Conservation (phyloP, 108 stramenopile species). For the Bacterosira constricta region DNA sequence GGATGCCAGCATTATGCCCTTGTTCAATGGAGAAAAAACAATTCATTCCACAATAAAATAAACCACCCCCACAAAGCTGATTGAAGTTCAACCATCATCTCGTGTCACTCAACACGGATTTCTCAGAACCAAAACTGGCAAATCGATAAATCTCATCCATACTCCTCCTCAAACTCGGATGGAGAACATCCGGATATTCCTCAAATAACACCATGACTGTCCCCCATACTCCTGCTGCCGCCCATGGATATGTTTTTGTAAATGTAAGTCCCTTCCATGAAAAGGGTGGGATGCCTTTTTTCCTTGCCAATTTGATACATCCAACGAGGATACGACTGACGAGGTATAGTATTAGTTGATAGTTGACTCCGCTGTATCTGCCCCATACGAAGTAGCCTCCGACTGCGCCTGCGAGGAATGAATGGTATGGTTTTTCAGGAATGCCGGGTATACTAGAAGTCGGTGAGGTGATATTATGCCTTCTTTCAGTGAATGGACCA, state of each 20-base stretch:
- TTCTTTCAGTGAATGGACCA: constrained; percentile 50
- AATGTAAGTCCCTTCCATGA: constrained; percentile 38
- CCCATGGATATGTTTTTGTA: constrained; percentile 54
- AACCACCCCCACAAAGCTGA: too few relatives aligned
- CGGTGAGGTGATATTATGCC: neutral
- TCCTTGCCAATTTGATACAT: constrained; percentile 47
- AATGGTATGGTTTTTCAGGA: constrained; percentile 74
- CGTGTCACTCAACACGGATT: too few relatives aligned
- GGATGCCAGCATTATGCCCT: too few relatives aligned
- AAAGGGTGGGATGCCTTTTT: constrained; percentile 57
- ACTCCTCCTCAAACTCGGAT: constrained; percentile 73
- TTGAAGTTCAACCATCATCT: too few relatives aligned
- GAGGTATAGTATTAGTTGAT: constrained; percentile 83
- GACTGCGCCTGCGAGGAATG: constrained; percentile 75
- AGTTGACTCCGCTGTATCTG: constrained; percentile 71
- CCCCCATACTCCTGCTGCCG: constrained; percentile 78
- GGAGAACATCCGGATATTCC: constrained; percentile 77
- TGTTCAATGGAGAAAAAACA: too few relatives aligned
- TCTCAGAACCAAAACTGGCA: constrained; percentile 19
- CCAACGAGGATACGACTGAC: constrained; percentile 79
- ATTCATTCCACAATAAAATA: too few relatives aligned
- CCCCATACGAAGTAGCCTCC: constrained; percentile 90
- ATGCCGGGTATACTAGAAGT: constrained; percentile 50
- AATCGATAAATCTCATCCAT: constrained; percentile 91
- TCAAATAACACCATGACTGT: constrained; percentile 85